A percentile compares a stretch with the other conserved stretches of the same genome.
These are phyloP conservation scores for Didymella segeticola DNA, from an alignment of 2,329 filamentous ascomycete species.

Conservation along the genomic window DNA sequence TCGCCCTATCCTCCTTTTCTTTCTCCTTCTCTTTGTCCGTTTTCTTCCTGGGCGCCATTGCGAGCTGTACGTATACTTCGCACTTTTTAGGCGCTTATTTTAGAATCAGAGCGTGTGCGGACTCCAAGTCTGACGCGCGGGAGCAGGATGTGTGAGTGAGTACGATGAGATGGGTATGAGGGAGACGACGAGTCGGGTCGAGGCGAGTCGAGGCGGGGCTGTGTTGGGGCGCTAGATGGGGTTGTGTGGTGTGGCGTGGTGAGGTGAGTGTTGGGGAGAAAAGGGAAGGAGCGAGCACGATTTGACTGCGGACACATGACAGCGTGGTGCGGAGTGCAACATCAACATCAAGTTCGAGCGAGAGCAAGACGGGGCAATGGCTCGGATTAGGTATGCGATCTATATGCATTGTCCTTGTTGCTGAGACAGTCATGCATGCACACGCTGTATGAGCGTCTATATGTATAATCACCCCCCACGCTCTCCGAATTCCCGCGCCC, in stretches of 20 bases:
- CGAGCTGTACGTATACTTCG: no score
- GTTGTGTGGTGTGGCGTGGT: no score
- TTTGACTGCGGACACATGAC: no score
- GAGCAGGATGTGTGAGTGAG: no score
- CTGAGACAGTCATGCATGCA: neutral
- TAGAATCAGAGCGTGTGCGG: neutral
- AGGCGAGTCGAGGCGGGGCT: no score
- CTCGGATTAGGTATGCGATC: neutral
- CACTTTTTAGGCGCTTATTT: no score
- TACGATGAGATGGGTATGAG: neutral
- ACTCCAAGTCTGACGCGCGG: no score
- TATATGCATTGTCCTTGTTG: neutral
- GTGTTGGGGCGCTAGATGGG: no score
- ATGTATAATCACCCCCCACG: conserved; percentile 69
- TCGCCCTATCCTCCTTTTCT: conserved; percentile 43
- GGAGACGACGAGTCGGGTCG: neutral
- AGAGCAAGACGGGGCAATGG: neutral
- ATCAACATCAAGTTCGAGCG: neutral
- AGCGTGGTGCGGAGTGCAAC: no score
- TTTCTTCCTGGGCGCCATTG: conserved; percentile 50
- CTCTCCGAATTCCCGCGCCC: conserved; percentile 93
- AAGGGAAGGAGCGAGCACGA: conserved; percentile 19
- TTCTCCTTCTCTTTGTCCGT: conserved; percentile 40
- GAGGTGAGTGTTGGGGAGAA: neutral
- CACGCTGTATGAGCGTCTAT: neutral